Base-by-base conservation (phyloP, 768 basidiomycete genomes). In the Suillus paluster region DNA sequence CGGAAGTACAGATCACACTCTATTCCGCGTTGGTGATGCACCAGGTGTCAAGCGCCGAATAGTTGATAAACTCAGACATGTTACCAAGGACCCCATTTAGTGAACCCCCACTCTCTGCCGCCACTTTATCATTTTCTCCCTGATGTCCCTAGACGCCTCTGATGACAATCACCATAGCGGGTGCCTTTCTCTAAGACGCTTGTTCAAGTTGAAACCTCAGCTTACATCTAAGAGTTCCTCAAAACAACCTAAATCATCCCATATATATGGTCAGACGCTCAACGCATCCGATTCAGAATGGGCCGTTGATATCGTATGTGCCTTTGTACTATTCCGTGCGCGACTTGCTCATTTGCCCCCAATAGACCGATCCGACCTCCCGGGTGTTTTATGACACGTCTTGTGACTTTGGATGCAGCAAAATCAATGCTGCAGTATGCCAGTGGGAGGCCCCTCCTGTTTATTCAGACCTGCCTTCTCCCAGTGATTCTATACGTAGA, bases 401-500 rank as follows among this genome's bases (percentile, higher is more conserved):
- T 60, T 82, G 82, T 62, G 78, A 82, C 68, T 84, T 80, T 67
- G 78, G 78, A 30, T 60, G 76, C 63, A 64, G 71, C 69, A 19
- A 55, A 66, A 27, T 66, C 68, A 38, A 59, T 66, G n/a, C 69
- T 75, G 41, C 72, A 72, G 71, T 71, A 72, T 65, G 23, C 61
- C 52, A 64, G 60, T 68, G 67, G 45, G 79, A 78, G 9, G 65
- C 71, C 0, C 82, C 78, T n/a, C 83, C 84, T 45, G 65, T 76
- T 19, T 85, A 85, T 68, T 72, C 71, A 2, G 63, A 63, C 52
- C 71, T 30, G 44, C 53, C 42, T n/a, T 72, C 6, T 54, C 64
- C 27, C 33, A 33, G 30, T 27, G 36, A 48, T 56, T 68, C 58
- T 64, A 63, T 63, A 10, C 50, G 41, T 54, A 60, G 64, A 2